phyloP scores from a whole-genome alignment of 73 alveolate species.

The Paramecium pentaurelia region DNA sequence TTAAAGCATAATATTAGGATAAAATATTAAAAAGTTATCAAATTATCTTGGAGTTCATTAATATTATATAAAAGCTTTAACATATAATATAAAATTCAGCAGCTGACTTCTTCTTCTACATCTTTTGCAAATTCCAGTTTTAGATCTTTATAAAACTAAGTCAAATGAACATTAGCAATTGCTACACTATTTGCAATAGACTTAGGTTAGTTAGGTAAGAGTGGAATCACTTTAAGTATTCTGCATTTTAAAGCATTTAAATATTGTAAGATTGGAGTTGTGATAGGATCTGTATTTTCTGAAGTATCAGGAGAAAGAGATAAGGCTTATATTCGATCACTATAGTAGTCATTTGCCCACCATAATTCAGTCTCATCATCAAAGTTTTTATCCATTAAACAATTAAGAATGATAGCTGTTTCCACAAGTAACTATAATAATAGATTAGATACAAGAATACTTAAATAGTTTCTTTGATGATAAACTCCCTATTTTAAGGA shows the following conservation, averaged over 20 bases:
- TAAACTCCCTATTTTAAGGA: background rate
- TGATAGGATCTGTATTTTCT: background rate
- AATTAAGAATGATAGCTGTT: background rate
- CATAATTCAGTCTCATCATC: slow-evolving; percentile 34
- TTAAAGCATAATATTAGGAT: too few relatives aligned
- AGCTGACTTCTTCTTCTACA: background rate
- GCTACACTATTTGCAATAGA: background rate
- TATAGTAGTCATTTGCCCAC: background rate
- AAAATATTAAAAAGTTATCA: background rate
- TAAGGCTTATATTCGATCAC: background rate
- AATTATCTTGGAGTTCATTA: background rate
- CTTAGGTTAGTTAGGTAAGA: background rate
- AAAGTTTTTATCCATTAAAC: slow-evolving; percentile 32
- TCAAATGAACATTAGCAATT: background rate
- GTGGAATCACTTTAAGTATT: background rate
- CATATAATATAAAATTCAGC: background rate
- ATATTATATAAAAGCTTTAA: background rate
- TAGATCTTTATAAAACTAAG: background rate
- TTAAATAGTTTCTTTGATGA: background rate
- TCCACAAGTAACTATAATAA: background rate
- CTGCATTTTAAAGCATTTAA: background rate
- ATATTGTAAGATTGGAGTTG: background rate
- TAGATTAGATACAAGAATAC: background rate
- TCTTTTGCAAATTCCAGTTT: background rate
- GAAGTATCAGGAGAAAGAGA: background rate